phyloP scores from a whole-genome alignment of 495 filamentous ascomycete species.

The Oleoguttula mirabilis region DNA sequence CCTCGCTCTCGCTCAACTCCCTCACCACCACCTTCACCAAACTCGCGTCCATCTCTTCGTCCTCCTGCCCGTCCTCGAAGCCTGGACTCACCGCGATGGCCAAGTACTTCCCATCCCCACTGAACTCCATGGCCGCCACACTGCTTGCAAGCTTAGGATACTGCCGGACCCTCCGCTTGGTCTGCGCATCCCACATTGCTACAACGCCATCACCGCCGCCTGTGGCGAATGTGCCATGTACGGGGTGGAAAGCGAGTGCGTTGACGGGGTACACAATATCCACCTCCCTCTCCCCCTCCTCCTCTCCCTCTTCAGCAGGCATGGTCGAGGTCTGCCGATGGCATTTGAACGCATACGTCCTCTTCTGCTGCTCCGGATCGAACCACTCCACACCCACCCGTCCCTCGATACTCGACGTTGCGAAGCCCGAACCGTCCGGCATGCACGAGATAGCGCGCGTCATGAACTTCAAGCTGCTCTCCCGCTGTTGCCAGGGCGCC shows the following conservation, averaged over 20 bases:
- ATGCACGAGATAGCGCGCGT: slow-evolving; percentile 90
- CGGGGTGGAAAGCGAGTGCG: slow-evolving; percentile 81
- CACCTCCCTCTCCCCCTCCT: slow-evolving; percentile 42
- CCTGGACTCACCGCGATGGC: slow-evolving; percentile 78
- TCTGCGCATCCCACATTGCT: slow-evolving; percentile 87
- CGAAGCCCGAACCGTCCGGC: slow-evolving; percentile 88
- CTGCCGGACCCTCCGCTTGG: slow-evolving; percentile 79
- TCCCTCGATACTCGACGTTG: slow-evolving; percentile 78
- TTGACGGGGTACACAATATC: slow-evolving; percentile 96
- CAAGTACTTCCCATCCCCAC: slow-evolving; percentile 64
- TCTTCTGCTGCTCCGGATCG: slow-evolving; percentile 72
- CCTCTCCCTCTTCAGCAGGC: slow-evolving; percentile 20
- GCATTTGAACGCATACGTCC: slow-evolving; percentile 98
- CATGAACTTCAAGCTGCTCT: slow-evolving; percentile 90
- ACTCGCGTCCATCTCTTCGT: slow-evolving; percentile 52
- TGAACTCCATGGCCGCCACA: slow-evolving; percentile 67
- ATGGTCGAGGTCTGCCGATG: slow-evolving; percentile 50
- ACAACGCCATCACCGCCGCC: slow-evolving; percentile 91
- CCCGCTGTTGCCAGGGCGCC: slow-evolving; percentile 78
- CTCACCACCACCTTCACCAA: slow-evolving; percentile 65
- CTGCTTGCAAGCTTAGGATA: slow-evolving; percentile 74
- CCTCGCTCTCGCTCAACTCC: slow-evolving; percentile 75
- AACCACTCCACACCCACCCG: slow-evolving; percentile 96
- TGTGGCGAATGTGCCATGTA: slow-evolving; percentile 81
- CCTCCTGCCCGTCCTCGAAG: slow-evolving; percentile 83